Evolutionary conservation across 1,284 basidiomycete species (phyloP).

Genomic region (Cutaneotrichosporon sp.): DNA sequence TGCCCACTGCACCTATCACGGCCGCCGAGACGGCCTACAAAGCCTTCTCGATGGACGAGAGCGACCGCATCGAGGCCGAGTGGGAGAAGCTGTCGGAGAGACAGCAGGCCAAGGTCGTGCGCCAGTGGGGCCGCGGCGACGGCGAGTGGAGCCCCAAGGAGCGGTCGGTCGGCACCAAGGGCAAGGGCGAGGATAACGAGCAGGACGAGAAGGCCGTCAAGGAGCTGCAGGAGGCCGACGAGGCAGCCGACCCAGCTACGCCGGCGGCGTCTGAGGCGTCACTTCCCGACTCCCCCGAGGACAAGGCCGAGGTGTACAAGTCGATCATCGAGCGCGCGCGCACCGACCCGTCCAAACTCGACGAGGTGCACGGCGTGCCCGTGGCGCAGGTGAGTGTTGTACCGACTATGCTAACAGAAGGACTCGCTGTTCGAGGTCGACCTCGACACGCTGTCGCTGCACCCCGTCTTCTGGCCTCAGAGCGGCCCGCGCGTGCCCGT

Average conservation of each 20-base stretch:
- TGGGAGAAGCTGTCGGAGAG: slow-evolving; percentile 55
- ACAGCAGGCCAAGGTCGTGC: slow-evolving; percentile 22
- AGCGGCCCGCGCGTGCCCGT: slow-evolving; percentile 57
- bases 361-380: slow-evolving; percentile 47
- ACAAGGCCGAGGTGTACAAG: slow-evolving; percentile 29
- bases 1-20: slow-evolving; percentile 49
- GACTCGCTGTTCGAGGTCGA: slow-evolving; percentile 55
- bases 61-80: slow-evolving; percentile 48
- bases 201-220: slow-evolving; percentile 16
- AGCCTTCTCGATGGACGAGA: slow-evolving; percentile 57
- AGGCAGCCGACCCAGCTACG: background rate
- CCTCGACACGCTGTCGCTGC: slow-evolving; percentile 48
- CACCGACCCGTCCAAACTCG: slow-evolving; percentile 41
- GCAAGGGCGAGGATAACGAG: slow-evolving; percentile 19
- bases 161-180: slow-evolving; percentile 58
- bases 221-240: background rate
- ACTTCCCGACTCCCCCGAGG: background rate
- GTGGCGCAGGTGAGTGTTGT: slow-evolving; percentile 47
- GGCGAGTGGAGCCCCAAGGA: slow-evolving; percentile 30
- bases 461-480: slow-evolving; percentile 60
- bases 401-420: slow-evolving; percentile 27
- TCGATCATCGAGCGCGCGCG: slow-evolving; percentile 36
- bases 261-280: background rate
- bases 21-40: slow-evolving; percentile 56
- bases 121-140: slow-evolving; percentile 35